phyloP scores from a whole-genome alignment of 176 grass and related monocot species.

The Chrysopogon serrulatus region DNA sequence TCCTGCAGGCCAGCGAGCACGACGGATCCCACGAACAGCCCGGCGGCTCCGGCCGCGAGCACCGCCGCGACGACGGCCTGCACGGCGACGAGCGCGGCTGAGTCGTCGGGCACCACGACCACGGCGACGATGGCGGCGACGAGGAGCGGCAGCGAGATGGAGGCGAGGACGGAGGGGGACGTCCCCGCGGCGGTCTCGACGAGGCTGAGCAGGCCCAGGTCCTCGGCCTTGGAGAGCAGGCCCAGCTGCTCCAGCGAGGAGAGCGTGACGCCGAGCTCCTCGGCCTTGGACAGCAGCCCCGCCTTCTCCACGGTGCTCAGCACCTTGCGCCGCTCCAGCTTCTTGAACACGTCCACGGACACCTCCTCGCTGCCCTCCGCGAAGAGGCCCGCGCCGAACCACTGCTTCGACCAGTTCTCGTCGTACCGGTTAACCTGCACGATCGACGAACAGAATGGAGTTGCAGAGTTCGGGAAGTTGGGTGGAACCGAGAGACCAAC shows the following conservation, averaged over 20 bases:
- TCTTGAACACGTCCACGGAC: conserved; percentile 80
- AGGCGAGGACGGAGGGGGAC: conserved; percentile 75
- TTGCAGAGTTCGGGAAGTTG: too few relatives aligned
- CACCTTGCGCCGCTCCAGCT: conserved; percentile 88
- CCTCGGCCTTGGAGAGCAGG: conserved; percentile 83
- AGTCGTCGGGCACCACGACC: conserved; percentile 90
- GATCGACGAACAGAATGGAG: too few relatives aligned
- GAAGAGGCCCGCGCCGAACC: conserved; percentile 95
- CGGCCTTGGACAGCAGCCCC: conserved; percentile 89
- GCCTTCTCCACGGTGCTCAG: conserved; percentile 87
- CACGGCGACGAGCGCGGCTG: conserved; percentile 45
- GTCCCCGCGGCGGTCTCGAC: conserved; percentile 56
- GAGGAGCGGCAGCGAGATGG: conserved; percentile 77
- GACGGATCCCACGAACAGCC: conserved; percentile 72
- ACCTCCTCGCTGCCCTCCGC: conserved; percentile 80
- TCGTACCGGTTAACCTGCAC: conserved; percentile 86
- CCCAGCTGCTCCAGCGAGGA: conserved; percentile 77
- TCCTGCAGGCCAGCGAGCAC: conserved; percentile 86
- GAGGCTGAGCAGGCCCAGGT: conserved; percentile 94
- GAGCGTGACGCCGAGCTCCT: conserved; percentile 80
- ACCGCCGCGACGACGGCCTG: conserved; percentile 53
- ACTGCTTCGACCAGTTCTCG: conserved; percentile 86
- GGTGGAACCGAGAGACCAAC: background rate
- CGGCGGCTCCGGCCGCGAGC: conserved; percentile 48
- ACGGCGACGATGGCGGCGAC: conserved; percentile 61